Percentiles rank a stretch among this genome's conserved stretches.
phyloP scores from a whole-genome alignment of 1,139 yeast genomes.

The Pichia sp. region DNA sequence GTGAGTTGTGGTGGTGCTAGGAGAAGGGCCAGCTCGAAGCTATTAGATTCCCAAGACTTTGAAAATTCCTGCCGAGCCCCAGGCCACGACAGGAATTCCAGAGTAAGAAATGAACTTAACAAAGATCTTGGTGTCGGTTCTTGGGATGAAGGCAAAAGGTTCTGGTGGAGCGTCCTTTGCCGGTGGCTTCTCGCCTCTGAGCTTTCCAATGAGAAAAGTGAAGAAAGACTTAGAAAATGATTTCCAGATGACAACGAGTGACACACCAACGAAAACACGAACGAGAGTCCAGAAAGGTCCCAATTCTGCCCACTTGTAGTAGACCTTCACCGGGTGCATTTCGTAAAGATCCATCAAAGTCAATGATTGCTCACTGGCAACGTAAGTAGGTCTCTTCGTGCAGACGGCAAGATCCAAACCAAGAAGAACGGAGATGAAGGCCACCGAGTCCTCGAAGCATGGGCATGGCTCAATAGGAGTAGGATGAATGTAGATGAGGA shows the following conservation, averaged over 20 bases:
- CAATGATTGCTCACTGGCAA: background rate
- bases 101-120: conserved; percentile 72
- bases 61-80: conserved; percentile 34
- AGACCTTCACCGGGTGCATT: conserved; percentile 34
- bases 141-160: conserved; percentile 46
- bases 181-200: conserved; percentile 44
- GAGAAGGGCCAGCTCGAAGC: no score
- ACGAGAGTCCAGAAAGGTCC: conserved; percentile 42
- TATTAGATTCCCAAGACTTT: background rate
- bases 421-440: conserved; percentile 83
- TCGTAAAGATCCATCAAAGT: conserved; percentile 2
- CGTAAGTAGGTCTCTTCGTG: conserved; percentile 26
- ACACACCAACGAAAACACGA: conserved; percentile 56
- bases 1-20: no score
- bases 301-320: conserved; percentile 37
- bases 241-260: conserved; percentile 66
- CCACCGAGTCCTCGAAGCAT: conserved; percentile 92
- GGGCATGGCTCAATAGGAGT: conserved; percentile 94
- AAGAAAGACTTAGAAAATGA: conserved; percentile 59
- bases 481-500: conserved; percentile 64
- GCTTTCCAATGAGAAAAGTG: conserved; percentile 19
- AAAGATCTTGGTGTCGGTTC: conserved; percentile 71
- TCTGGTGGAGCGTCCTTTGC: background rate
- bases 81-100: conserved; percentile 53
- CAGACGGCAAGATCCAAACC: conserved; percentile 67